Conservation (phyloP, 2,329 filamentous ascomycete species). For the Epichloe sibirici region DNA sequence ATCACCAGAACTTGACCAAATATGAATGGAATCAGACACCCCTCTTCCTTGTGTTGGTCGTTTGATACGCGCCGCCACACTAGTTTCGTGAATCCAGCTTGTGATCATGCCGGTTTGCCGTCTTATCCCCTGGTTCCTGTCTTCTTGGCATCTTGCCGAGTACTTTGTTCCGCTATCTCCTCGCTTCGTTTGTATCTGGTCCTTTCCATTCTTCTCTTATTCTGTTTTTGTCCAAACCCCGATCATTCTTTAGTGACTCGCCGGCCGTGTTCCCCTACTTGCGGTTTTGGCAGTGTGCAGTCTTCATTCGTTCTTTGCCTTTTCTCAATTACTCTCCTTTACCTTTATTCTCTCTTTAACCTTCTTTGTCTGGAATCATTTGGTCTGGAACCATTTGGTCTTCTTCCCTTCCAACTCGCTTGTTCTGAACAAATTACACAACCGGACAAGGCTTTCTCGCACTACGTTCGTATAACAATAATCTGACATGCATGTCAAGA, state of each 20-base stretch:
- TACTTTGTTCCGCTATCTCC: constrained; percentile 19
- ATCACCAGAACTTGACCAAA: no score
- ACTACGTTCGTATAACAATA: neutral
- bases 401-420: constrained; percentile 13
- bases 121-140: constrained; percentile 18
- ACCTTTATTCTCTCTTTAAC: constrained; percentile 9
- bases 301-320: constrained; percentile 20
- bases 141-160: constrained; percentile 26
- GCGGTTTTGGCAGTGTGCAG: constrained; percentile 9
- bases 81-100: constrained; percentile 7
- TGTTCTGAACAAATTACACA: neutral
- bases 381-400: constrained; percentile 11
- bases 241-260: constrained; percentile 4
- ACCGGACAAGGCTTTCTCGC: constrained; percentile 7
- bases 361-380: constrained; percentile 10
- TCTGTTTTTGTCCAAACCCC: constrained; percentile 21
- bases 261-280: constrained; percentile 17
- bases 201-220: constrained; percentile 23
- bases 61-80: neutral
- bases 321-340: neutral
- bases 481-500: constrained; percentile 37
- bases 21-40: neutral
- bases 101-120: constrained; percentile 16
- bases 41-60: neutral
- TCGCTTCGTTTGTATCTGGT: constrained; percentile 30